Conservation (phyloP, 306 rosid genomes). For the Benincasa hispida region DNA sequence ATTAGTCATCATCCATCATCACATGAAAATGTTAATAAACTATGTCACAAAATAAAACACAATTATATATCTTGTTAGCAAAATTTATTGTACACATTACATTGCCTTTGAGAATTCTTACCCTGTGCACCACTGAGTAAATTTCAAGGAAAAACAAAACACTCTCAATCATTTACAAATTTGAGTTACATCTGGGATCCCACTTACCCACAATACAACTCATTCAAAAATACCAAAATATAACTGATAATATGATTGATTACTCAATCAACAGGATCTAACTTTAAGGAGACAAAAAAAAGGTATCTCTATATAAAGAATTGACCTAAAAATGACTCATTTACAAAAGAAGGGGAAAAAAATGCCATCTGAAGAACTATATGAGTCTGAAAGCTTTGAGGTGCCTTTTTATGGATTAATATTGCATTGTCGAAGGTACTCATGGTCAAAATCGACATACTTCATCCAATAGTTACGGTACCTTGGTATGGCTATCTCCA, state of each 20-base stretch:
- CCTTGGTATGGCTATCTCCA: conserved; percentile 85
- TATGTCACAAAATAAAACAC: background rate
- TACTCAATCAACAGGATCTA: background rate
- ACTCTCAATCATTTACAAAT: conserved; percentile 7
- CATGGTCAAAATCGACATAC: conserved; percentile 49
- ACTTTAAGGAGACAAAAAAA: background rate
- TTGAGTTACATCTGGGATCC: background rate
- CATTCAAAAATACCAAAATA: background rate
- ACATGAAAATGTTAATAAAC: background rate
- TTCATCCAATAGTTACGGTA: conserved; percentile 66
- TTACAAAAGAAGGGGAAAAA: background rate
- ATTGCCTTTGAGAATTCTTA: background rate
- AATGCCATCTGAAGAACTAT: background rate
- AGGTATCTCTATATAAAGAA: background rate
- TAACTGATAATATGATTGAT: background rate
- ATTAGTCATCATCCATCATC: background rate
- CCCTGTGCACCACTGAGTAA: background rate
- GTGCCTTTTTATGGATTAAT: conserved; percentile 45
- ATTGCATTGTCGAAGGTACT: conserved; percentile 78
- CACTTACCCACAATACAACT: background rate
- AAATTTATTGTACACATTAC: background rate
- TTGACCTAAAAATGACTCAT: background rate
- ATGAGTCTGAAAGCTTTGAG: background rate
- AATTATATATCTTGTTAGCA: background rate
- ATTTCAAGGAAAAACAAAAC: background rate